These are phyloP conservation scores for Monosporascus sp. DNA, from an alignment of 2,329 filamentous ascomycete genomes.

Conservation along the genomic window DNA sequence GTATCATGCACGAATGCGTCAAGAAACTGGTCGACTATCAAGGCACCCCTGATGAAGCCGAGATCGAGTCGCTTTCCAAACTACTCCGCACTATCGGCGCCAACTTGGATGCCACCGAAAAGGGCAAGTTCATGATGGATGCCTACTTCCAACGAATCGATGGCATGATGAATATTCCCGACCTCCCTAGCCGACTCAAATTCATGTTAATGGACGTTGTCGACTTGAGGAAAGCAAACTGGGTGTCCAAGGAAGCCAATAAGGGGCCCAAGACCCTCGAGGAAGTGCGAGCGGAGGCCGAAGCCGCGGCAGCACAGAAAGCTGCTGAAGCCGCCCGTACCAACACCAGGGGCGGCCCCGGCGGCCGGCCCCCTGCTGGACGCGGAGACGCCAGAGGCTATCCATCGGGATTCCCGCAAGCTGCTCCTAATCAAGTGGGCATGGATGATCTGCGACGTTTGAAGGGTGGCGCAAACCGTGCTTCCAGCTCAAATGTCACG, in stretches of 20 bases:
- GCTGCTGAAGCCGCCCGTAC: constrained; percentile 64
- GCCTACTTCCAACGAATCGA: constrained; percentile 89
- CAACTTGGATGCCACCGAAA: constrained; percentile 78
- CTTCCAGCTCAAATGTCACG: constrained; percentile 57
- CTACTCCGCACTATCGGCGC: constrained; percentile 85
- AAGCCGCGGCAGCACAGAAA: constrained; percentile 74
- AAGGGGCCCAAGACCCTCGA: constrained; percentile 97
- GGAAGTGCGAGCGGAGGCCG: constrained; percentile 78
- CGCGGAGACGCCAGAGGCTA: constrained; percentile 86
- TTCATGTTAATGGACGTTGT: constrained; percentile 97
- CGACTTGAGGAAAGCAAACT: constrained; percentile 72
- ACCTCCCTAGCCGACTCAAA: constrained; percentile 78
- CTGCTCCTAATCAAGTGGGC: constrained; percentile 78
- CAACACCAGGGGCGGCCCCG: constrained; percentile 61
- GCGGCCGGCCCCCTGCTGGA: constrained; percentile 66
- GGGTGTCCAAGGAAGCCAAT: constrained; percentile 81
- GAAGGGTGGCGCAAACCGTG: constrained; percentile 55
- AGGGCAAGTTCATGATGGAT: constrained; percentile 82
- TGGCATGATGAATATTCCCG: constrained; percentile 71
- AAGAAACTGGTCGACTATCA: constrained; percentile 95
- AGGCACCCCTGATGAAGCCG: constrained; percentile 86
- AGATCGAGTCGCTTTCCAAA: constrained; percentile 93
- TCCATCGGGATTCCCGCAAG: constrained; percentile 65
- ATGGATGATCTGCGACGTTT: constrained; percentile 89
- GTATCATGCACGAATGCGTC: constrained; percentile 99